phyloP scores from a whole-genome alignment of 371 early-diverging fungal genomes.

The Mortierella sp. region DNA sequence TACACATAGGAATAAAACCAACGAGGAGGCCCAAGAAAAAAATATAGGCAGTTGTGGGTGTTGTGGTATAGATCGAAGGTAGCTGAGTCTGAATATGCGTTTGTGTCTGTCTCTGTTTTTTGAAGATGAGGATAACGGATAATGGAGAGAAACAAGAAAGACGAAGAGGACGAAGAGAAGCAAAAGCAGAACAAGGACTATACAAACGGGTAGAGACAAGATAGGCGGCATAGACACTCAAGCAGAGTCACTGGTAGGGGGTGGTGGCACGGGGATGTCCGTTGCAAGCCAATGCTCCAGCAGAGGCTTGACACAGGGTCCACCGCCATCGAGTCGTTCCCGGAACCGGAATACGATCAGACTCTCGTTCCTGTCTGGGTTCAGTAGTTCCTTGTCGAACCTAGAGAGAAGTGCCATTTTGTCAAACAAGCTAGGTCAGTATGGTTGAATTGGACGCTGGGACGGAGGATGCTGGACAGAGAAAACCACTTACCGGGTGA shows the following conservation, averaged over 20 bases:
- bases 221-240: not conserved
- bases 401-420: too few relatives aligned
- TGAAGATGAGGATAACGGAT: too few relatives aligned
- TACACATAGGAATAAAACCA: too few relatives aligned
- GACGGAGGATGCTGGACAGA: not conserved
- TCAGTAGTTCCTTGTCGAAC: constrained; percentile 57
- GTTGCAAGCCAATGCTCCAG: constrained; percentile 63
- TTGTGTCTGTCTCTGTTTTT: too few relatives aligned
- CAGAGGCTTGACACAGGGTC: constrained; percentile 62
- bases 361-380: constrained; percentile 56
- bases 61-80: too few relatives aligned
- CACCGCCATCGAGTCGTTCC: constrained; percentile 62
- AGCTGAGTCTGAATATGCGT: too few relatives aligned
- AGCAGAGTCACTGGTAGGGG: constrained; percentile 7
- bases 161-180: too few relatives aligned
- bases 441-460: constrained; percentile 24
- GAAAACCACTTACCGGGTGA: constrained; percentile 33
- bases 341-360: constrained; percentile 63
- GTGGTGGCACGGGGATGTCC: constrained; percentile 34
- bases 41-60: too few relatives aligned
- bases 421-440: constrained; percentile 45
- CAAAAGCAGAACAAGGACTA: not conserved
- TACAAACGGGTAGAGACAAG: not conserved
- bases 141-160: too few relatives aligned
- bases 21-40: too few relatives aligned